Evolutionary conservation across 2,329 filamentous ascomycete genomes (phyloP).

Genomic region (Ophiostoma sp.): DNA sequence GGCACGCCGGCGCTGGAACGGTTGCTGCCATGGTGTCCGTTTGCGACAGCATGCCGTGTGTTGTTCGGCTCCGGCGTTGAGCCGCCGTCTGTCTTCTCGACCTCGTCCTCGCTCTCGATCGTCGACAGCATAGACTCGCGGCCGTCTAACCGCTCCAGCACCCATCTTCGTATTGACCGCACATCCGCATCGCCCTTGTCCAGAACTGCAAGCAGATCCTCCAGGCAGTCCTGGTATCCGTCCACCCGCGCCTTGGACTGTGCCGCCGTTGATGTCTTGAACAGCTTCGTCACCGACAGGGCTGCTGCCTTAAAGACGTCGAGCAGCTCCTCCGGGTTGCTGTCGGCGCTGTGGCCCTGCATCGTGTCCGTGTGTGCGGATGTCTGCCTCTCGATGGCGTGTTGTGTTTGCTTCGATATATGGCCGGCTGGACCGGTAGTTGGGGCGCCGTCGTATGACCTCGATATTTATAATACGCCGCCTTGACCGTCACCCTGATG

Average conservation of each 20-base stretch:
- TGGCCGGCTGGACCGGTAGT: not conserved
- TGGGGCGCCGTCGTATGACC: not conserved
- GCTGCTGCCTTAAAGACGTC: constrained; percentile 89
- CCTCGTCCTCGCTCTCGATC: constrained; percentile 52
- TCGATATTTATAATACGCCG: not conserved
- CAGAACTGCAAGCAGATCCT: constrained; percentile 79
- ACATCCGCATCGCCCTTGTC: constrained; percentile 78
- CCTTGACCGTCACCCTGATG: constrained; percentile 4
- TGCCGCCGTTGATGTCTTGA: constrained; percentile 80
- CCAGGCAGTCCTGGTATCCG: constrained; percentile 90
- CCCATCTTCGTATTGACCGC: constrained; percentile 57
- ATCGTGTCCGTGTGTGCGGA: constrained; percentile 4
- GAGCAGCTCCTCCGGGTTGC: constrained; percentile 59
- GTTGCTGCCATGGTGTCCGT: not conserved
- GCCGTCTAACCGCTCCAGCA: constrained; percentile 63
- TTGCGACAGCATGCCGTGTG: not conserved
- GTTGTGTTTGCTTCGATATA: not conserved
- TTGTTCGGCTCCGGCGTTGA: constrained; percentile 51
- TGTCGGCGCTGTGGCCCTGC: constrained; percentile 18
- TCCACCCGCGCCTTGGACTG: constrained; percentile 69
- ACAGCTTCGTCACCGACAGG: constrained; percentile 89
- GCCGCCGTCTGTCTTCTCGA: constrained; percentile 54
- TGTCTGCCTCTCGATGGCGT: not conserved
- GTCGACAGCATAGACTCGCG: constrained; percentile 48
- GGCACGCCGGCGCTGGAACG: too few relatives aligned